A percentile compares a stretch with the other conserved stretches of the same genome.
Evolutionary conservation across 768 basidiomycete species (phyloP).

Genomic region (Tricholoma saponaceum): DNA sequence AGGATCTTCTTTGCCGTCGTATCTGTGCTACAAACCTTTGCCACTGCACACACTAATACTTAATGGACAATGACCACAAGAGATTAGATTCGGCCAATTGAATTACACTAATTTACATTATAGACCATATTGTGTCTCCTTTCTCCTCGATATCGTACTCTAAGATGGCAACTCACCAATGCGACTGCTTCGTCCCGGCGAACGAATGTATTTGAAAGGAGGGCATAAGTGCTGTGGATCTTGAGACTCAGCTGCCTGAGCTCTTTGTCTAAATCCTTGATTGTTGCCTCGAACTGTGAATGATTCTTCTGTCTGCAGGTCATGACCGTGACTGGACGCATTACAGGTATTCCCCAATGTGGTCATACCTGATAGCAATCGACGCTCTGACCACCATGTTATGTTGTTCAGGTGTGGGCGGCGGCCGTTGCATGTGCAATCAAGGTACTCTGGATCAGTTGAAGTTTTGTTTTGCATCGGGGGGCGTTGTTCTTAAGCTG

Average conservation of each 20-base stretch:
- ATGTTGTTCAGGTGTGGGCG: conserved; percentile 47
- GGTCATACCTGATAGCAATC: conserved; percentile 81
- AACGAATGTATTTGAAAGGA: not conserved
- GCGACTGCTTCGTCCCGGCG: no score
- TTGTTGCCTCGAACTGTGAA: conserved; percentile 52
- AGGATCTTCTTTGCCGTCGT: no score
- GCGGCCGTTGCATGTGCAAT: conserved; percentile 65
- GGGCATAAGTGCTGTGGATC: conserved; percentile 64
- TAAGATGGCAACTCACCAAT: no score
- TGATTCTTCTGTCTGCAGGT: no score
- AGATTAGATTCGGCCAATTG: no score
- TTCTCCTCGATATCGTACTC: no score
- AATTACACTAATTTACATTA: no score
- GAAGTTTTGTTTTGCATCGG: not conserved
- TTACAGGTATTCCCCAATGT: conserved; percentile 63
- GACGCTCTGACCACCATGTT: conserved; percentile 20
- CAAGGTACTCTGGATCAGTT: conserved; percentile 74
- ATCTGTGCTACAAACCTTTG: no score
- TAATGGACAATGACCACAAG: no score
- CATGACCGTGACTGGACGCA: no score
- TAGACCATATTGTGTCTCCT: no score
- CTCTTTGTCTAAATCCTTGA: conserved; percentile 49
- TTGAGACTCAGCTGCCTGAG: conserved; percentile 62
- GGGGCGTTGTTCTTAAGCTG: not conserved
- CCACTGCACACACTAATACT: no score